Evolutionary conservation across 805 yeast genomes (phyloP).

Genomic region (Wickerhamiella kazuoi): DNA sequence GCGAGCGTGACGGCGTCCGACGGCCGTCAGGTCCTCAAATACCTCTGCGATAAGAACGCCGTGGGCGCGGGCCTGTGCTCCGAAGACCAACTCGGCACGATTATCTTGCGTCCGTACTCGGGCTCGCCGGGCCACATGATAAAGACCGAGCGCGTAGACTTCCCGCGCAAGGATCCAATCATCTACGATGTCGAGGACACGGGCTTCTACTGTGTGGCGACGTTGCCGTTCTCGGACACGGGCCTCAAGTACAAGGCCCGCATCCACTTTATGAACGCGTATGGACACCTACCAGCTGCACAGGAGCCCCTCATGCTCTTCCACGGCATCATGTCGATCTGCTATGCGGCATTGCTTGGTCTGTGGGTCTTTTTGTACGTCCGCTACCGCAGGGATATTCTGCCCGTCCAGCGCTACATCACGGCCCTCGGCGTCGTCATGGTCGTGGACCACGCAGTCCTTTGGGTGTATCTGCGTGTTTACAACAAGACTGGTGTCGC

Average conservation of each 20-base stretch:
- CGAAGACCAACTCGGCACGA: conserved; percentile 37
- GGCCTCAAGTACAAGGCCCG: conserved; percentile 35
- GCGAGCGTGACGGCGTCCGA: conserved; percentile 27
- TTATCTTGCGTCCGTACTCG: conserved; percentile 33
- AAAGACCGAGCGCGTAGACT: conserved; percentile 35
- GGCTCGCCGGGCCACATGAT: conserved; percentile 33
- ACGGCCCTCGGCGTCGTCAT: conserved; percentile 71
- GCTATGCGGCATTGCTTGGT: conserved; percentile 67
- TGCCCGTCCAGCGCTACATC: conserved; percentile 80
- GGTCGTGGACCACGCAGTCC: conserved; percentile 65
- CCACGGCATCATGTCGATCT: conserved; percentile 69
- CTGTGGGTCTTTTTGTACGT: conserved; percentile 71
- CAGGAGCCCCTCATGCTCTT: conserved; percentile 83
- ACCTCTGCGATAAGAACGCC: conserved; percentile 60
- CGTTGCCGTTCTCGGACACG: conserved; percentile 30
- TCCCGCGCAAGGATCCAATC: conserved; percentile 41
- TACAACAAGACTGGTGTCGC: conserved; percentile 41
- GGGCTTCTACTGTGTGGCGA: conserved; percentile 84
- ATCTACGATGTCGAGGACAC: conserved; percentile 52
- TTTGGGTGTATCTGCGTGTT: conserved; percentile 83
- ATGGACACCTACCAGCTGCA: conserved; percentile 73
- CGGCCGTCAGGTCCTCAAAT: conserved; percentile 24
- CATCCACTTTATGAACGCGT: conserved; percentile 82
- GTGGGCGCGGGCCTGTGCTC: conserved; percentile 40
- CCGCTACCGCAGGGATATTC: conserved; percentile 68